Conservation (phyloP, 257 asterid species). For the Salvia hispanica region DNA sequence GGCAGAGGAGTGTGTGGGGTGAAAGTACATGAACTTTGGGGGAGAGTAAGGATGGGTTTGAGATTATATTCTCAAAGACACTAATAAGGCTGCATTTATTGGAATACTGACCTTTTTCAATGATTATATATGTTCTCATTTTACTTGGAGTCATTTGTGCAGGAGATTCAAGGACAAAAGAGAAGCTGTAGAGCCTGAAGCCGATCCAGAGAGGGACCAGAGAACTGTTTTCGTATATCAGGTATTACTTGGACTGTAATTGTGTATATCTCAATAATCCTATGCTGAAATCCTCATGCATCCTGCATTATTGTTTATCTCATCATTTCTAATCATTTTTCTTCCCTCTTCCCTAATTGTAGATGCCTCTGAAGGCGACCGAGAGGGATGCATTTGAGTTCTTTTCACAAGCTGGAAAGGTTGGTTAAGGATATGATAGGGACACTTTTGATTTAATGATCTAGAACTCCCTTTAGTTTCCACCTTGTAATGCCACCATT, state of each 20-base stretch:
- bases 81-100: conserved; percentile 39
- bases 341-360: conserved; percentile 31
- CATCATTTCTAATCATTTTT: conserved; percentile 16
- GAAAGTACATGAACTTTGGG: conserved; percentile 46
- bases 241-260: conserved; percentile 40
- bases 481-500: not conserved
- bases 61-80: conserved; percentile 45
- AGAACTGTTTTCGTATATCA: conserved; percentile 98
- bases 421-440: conserved; percentile 34
- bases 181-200: conserved; percentile 93
- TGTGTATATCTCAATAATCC: conserved; percentile 15
- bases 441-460: conserved; percentile 5
- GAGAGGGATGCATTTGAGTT: conserved; percentile 97
- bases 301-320: conserved; percentile 1
- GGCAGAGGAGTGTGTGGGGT: conserved; percentile 58
- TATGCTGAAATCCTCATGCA: not conserved
- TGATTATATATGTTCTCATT: conserved; percentile 47
- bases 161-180: conserved; percentile 97
- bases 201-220: conserved; percentile 99
- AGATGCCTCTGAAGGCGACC: conserved; percentile 99
- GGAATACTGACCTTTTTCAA: conserved; percentile 33
- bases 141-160: conserved; percentile 61
- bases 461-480: conserved; percentile 1
- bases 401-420: conserved; percentile 99
- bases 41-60: conserved; percentile 51